Evolutionary conservation across 73 alveolate species (phyloP).

Genomic region (Uronychia binucleata): DNA sequence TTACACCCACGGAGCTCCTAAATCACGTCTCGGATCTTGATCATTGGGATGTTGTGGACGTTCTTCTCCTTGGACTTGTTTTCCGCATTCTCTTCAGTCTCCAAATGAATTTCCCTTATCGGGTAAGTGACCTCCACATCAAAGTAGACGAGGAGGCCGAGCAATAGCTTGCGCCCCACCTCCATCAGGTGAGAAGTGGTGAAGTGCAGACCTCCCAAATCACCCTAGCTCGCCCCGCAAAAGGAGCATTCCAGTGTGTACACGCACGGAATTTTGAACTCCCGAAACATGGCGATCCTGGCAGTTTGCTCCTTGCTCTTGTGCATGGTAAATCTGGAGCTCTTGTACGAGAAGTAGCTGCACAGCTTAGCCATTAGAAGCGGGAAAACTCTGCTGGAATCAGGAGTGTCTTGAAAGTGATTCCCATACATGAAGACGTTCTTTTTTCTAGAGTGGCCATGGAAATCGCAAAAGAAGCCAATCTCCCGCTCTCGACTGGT

Average conservation of each 20-base stretch:
- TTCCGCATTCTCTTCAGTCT: background rate
- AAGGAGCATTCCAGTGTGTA: slow-evolving; percentile 78
- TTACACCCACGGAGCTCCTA: background rate
- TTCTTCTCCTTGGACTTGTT: background rate
- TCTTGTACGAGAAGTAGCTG: slow-evolving; percentile 9
- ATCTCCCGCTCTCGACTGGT: slow-evolving; percentile 49
- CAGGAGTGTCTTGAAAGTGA: slow-evolving; percentile 24
- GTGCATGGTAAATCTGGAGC: slow-evolving; percentile 18
- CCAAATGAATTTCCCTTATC: slow-evolving; percentile 1
- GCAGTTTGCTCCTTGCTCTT: slow-evolving; percentile 80
- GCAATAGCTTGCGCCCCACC: slow-evolving; percentile 71
- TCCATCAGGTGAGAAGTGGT: slow-evolving; percentile 67
- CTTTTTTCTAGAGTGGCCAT: slow-evolving; percentile 65
- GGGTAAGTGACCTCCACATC: slow-evolving; percentile 25
- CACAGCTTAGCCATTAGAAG: slow-evolving; percentile 30
- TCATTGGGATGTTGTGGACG: background rate
- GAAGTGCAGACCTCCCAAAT: slow-evolving; percentile 61
- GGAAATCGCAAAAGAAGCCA: slow-evolving; percentile 72
- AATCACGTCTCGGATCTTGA: background rate
- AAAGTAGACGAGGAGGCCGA: slow-evolving; percentile 17
- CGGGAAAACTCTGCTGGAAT: slow-evolving; percentile 35
- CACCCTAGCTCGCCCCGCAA: slow-evolving; percentile 71
- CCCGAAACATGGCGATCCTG: slow-evolving; percentile 80
- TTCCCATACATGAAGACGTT: slow-evolving; percentile 48
- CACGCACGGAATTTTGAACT: slow-evolving; percentile 71